These are phyloP conservation scores for Xylaria polymorpha DNA, from an alignment of 2,329 filamentous ascomycete species.

Conservation along the genomic window DNA sequence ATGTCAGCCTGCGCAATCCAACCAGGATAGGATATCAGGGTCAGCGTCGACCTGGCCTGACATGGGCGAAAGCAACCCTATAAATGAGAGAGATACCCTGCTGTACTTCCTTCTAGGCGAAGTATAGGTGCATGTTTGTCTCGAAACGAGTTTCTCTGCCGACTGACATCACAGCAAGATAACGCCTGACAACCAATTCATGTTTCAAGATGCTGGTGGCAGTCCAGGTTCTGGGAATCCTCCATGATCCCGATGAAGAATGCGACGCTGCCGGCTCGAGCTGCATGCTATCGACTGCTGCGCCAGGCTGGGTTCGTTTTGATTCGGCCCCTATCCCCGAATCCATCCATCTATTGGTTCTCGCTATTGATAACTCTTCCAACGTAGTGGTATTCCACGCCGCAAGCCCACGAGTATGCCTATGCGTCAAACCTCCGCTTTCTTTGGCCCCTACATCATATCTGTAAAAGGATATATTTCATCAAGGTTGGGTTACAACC, in stretches of 20 bases:
- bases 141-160: constrained; percentile 5
- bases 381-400: constrained; percentile 11
- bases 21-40: constrained; percentile 4
- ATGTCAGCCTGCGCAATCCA: constrained; percentile 11
- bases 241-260: constrained; percentile 25
- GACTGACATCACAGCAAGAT: constrained; percentile 17
- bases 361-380: constrained; percentile 10
- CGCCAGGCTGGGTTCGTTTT: constrained; percentile 22
- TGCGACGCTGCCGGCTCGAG: constrained; percentile 26
- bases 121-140: constrained; percentile 6
- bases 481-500: constrained; percentile 26
- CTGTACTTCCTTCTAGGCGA: neutral
- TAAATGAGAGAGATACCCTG: neutral
- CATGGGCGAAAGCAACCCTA: neutral
- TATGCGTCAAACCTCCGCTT: constrained; percentile 19
- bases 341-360: constrained; percentile 23
- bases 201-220: constrained; percentile 32
- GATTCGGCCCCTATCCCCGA: constrained; percentile 29
- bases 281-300: constrained; percentile 24
- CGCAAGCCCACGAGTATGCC: neutral
- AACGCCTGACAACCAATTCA: constrained; percentile 4
- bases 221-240: constrained; percentile 22
- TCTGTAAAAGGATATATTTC: constrained; percentile 23
- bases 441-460: constrained; percentile 12
- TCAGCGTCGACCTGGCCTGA: neutral